A percentile compares a stretch with the other conserved stretches of the same genome.
Evolutionary conservation across 805 yeast species (phyloP).

Genomic region (Diddensiella transvaalensis): DNA sequence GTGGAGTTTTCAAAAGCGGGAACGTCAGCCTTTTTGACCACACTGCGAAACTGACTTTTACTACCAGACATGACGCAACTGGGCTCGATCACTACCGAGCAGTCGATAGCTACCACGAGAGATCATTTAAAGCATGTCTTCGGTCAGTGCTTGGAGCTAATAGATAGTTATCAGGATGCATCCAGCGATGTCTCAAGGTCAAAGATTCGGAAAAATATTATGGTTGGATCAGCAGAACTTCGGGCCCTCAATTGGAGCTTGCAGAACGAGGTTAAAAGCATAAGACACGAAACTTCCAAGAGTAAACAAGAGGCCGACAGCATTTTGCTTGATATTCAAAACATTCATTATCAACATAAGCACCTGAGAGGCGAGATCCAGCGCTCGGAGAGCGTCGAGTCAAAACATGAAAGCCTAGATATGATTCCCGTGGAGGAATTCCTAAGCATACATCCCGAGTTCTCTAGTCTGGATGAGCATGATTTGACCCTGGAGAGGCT

Average conservation of each 20-base stretch:
- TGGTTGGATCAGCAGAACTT: conserved; percentile 16
- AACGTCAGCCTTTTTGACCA: no score
- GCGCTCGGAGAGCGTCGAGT: conserved; percentile 15
- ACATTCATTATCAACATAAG: conserved; percentile 26
- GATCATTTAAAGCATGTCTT: background rate
- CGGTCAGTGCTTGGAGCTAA: background rate
- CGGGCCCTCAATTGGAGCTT: conserved; percentile 21
- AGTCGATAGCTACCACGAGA: background rate
- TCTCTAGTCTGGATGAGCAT: conserved; percentile 14
- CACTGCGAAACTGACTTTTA: no score
- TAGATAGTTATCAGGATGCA: conserved; percentile 5
- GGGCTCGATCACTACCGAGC: background rate
- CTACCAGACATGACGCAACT: background rate
- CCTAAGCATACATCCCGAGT: conserved; percentile 20
- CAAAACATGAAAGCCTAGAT: conserved; percentile 21
- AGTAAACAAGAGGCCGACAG: conserved; percentile 21
- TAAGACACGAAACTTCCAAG: conserved; percentile 20
- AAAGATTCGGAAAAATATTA: conserved; percentile 14
- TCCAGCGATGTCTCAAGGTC: background rate
- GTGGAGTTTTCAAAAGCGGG: background rate
- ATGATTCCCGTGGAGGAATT: conserved; percentile 24
- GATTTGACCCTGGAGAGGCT: conserved; percentile 24
- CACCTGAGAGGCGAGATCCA: conserved; percentile 24
- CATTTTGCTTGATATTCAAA: conserved; percentile 24
- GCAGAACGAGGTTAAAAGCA: conserved; percentile 17